phyloP scores from a whole-genome alignment of 176 grass and related monocot species.

The Musa troglodytarum region DNA sequence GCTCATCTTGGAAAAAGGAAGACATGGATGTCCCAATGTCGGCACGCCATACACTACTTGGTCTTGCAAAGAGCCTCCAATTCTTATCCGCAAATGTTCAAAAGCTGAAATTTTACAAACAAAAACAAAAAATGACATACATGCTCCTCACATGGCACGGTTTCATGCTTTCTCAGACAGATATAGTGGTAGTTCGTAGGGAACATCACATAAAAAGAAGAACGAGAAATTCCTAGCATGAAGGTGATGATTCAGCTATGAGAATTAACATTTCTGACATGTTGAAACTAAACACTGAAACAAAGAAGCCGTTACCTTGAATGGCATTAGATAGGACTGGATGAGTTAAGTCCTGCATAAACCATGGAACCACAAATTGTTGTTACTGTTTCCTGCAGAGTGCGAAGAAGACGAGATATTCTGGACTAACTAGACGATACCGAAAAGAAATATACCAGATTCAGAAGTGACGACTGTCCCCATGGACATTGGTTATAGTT shows the following conservation, averaged over 20 bases:
- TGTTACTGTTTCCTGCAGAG: not conserved
- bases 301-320: constrained; percentile 39
- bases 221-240: not conserved
- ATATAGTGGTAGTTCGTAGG: not conserved
- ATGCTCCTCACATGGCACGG: not conserved
- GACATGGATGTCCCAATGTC: constrained; percentile 54
- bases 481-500: constrained; percentile 93
- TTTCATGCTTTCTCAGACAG: not conserved
- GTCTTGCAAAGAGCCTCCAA: constrained; percentile 96
- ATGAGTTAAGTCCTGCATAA: constrained; percentile 58
- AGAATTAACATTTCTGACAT: not conserved
- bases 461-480: constrained; percentile 69
- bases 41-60: constrained; percentile 73
- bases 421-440: constrained; percentile 6
- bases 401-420: not conserved
- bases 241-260: not conserved
- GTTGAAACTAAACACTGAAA: not conserved
- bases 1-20: constrained; percentile 49
- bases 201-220: not conserved
- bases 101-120: constrained; percentile 46
- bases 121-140: not conserved
- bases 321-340: constrained; percentile 76
- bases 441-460: constrained; percentile 42
- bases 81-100: constrained; percentile 63
- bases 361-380: constrained; percentile 9